A percentile compares a stretch with the other conserved stretches of the same genome.
Evolutionary conservation across 2,329 filamentous ascomycete species (phyloP).

Genomic region (Cercospora sp.): DNA sequence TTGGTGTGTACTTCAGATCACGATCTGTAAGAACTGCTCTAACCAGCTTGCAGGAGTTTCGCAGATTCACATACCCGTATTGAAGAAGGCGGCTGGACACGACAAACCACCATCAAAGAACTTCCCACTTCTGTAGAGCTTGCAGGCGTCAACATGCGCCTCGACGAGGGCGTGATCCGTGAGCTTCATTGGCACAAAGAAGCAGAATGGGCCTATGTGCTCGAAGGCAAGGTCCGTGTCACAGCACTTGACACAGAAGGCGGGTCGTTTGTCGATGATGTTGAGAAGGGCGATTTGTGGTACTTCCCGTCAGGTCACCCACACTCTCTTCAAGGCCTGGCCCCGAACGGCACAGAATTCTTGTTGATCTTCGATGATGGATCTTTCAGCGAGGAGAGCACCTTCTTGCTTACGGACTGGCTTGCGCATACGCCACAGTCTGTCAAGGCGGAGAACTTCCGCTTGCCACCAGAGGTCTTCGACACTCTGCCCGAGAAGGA

Average conservation of each 20-base stretch:
- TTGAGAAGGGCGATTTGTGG: slow-evolving; percentile 76
- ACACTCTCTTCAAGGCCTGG: slow-evolving; percentile 72
- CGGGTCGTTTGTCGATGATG: slow-evolving; percentile 73
- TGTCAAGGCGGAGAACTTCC: slow-evolving; percentile 74
- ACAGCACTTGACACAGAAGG: slow-evolving; percentile 74
- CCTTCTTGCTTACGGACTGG: slow-evolving; percentile 73
- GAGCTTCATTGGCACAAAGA: slow-evolving; percentile 82
- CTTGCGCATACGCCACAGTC: slow-evolving; percentile 70
- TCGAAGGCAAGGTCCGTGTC: slow-evolving; percentile 66
- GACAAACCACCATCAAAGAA: slow-evolving; percentile 69
- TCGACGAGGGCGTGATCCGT: slow-evolving; percentile 70
- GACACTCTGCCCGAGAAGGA: slow-evolving; percentile 64
- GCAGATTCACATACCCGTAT: slow-evolving; percentile 50
- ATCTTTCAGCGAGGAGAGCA: slow-evolving; percentile 63
- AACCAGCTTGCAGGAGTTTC: slow-evolving; percentile 38
- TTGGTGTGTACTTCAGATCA: slow-evolving; percentile 48
- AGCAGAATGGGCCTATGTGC: slow-evolving; percentile 75
- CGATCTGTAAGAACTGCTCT: neutral
- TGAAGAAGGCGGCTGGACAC: slow-evolving; percentile 74
- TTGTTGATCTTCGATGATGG: slow-evolving; percentile 64
- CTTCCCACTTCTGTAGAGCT: slow-evolving; percentile 67
- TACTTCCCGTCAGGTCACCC: slow-evolving; percentile 78
- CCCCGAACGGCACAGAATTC: slow-evolving; percentile 61
- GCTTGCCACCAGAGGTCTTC: slow-evolving; percentile 69
- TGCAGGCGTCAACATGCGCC: slow-evolving; percentile 75